These are phyloP conservation scores for Chionographis japonica DNA, from an alignment of 106 monocot genomes.

Conservation along the genomic window DNA sequence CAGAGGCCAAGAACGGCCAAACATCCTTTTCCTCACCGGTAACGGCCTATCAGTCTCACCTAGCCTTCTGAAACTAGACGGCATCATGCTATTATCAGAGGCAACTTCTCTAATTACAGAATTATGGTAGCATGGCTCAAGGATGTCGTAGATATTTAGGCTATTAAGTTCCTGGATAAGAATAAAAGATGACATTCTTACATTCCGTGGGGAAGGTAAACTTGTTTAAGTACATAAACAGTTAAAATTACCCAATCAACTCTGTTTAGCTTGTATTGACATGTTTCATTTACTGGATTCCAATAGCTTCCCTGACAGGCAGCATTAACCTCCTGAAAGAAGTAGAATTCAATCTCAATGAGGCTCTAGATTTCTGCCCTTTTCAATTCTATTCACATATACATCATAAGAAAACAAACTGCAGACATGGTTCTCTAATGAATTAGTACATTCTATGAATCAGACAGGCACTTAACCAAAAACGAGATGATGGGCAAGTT, in stretches of 20 bases:
- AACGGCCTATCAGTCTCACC: constrained; percentile 66
- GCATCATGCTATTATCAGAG: constrained; percentile 37
- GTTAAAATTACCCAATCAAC: constrained; percentile 51
- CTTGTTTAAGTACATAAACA: neutral
- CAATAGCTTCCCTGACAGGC: constrained; percentile 86
- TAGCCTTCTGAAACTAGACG: constrained; percentile 66
- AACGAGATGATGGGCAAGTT: too few relatives aligned
- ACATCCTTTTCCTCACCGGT: constrained; percentile 82
- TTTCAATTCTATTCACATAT: neutral
- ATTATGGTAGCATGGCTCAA: constrained; percentile 86
- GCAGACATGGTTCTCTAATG: neutral
- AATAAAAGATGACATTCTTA: neutral
- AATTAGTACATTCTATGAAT: too few relatives aligned
- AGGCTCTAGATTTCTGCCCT: neutral
- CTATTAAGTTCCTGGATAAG: constrained; percentile 36
- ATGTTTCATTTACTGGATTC: constrained; percentile 48
- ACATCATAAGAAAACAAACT: neutral
- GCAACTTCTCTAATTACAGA: constrained; percentile 28
- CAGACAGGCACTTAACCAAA: too few relatives aligned
- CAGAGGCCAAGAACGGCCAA: constrained; percentile 90
- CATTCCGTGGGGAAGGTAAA: neutral
- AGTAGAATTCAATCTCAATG: neutral
- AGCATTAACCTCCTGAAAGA: constrained; percentile 52
- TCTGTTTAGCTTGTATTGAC: constrained; percentile 30
- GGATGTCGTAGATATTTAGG: constrained; percentile 83